Percentiles rank a stretch among this genome's conserved stretches.
These are phyloP conservation scores for Fusarium proliferatum DNA, from an alignment of 2,329 filamentous ascomycete species.

Conservation along the genomic window DNA sequence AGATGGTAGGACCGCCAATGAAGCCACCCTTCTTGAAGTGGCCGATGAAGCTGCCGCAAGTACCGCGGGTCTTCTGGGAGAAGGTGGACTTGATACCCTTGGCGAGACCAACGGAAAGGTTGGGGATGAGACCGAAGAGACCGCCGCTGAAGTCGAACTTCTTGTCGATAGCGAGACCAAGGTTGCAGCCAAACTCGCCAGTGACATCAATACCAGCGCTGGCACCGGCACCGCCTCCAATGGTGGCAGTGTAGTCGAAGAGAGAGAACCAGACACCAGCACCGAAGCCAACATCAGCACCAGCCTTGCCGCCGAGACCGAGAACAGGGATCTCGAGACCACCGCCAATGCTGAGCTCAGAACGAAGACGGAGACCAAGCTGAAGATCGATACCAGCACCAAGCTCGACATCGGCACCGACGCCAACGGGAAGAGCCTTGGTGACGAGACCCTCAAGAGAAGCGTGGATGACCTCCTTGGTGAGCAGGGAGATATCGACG, in stretches of 20 bases:
- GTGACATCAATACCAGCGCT: slow-evolving; percentile 49
- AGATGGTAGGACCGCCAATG: slow-evolving; percentile 19
- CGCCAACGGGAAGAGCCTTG: slow-evolving; percentile 43
- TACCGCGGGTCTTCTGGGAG: slow-evolving; percentile 32
- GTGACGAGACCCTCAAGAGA: slow-evolving; percentile 53
- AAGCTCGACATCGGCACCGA: slow-evolving; percentile 43
- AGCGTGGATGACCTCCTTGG: slow-evolving; percentile 52
- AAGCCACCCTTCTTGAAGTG: slow-evolving; percentile 25
- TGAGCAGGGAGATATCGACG: slow-evolving; percentile 55
- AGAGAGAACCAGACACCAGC: slow-evolving; percentile 63
- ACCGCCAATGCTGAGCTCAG: slow-evolving; percentile 56
- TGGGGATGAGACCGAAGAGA: slow-evolving; percentile 53
- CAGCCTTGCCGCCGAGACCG: slow-evolving; percentile 49
- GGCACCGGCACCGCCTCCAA: slow-evolving; percentile 50
- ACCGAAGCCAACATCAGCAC: slow-evolving; percentile 52
- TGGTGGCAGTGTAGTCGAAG: slow-evolving; percentile 60
- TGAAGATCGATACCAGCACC: slow-evolving; percentile 59
- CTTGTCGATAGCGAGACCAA: slow-evolving; percentile 38
- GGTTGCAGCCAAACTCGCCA: slow-evolving; percentile 34
- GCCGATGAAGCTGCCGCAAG: slow-evolving; percentile 28
- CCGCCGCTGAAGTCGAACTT: slow-evolving; percentile 41
- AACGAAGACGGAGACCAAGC: slow-evolving; percentile 62
- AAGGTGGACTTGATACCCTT: slow-evolving; percentile 25
- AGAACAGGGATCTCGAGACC: slow-evolving; percentile 43
- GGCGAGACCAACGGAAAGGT: slow-evolving; percentile 52